Evolutionary conservation across 176 grass and related monocot genomes (phyloP).

Genomic region (Avena atlantica): DNA sequence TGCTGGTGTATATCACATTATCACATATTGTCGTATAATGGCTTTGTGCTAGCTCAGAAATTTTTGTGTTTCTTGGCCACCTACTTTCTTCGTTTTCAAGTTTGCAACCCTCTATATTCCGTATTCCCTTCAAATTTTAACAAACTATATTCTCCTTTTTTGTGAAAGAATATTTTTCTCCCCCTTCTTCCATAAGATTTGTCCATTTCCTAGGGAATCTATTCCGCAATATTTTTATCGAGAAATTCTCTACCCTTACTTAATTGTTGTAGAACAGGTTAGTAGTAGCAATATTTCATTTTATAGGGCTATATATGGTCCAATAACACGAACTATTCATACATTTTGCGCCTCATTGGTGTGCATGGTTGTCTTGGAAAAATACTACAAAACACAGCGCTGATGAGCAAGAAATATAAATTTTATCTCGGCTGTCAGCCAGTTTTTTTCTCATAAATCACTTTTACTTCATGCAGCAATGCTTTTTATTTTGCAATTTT

Average conservation of each 20-base stretch:
- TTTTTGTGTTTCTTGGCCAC: conserved; percentile 12
- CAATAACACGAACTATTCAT: not conserved
- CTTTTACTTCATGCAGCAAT: conserved; percentile 60
- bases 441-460: conserved; percentile 35
- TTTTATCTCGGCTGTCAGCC: not conserved
- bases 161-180: not conserved
- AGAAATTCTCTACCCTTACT: not conserved
- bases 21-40: not conserved
- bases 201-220: not conserved
- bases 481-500: conserved; percentile 71
- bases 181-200: not conserved
- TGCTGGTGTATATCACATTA: not conserved
- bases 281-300: not conserved
- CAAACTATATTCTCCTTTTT: not conserved
- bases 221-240: not conserved
- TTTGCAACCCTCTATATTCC: not conserved
- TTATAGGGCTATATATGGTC: not conserved
- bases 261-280: not conserved
- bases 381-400: not conserved
- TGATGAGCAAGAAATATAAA: not conserved
- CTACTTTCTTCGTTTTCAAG: conserved; percentile 1
- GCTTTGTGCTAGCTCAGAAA: not conserved
- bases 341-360: not conserved
- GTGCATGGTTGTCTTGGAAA: not conserved
- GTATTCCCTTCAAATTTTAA: not conserved